phyloP scores from a whole-genome alignment of 441 rosid species.

The Erodium texanum region DNA sequence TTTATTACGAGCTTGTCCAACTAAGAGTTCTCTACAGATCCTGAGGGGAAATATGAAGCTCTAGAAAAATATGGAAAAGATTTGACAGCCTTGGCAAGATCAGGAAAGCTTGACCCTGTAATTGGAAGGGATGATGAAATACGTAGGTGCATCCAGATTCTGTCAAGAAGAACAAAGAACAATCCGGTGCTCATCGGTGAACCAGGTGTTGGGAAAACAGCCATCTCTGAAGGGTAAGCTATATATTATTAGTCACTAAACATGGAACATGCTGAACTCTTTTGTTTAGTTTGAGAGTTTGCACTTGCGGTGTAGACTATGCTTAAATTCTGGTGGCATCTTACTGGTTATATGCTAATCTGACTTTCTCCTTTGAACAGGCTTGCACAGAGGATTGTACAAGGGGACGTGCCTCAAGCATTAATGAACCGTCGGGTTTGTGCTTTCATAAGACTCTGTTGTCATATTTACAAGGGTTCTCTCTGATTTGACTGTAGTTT shows the following conservation, averaged over 20 bases:
- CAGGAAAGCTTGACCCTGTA: constrained; percentile 89
- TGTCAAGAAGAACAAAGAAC: constrained; percentile 88
- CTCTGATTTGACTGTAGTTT: neutral
- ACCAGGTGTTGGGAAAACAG: constrained; percentile 99
- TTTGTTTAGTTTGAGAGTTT: too few species aligned
- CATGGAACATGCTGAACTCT: too few species aligned
- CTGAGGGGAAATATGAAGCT: constrained; percentile 97
- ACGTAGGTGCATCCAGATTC: constrained; percentile 78
- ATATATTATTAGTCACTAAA: too few species aligned
- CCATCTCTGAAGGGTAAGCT: constrained; percentile 99
- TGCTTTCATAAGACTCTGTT: too few species aligned
- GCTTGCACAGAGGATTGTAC: constrained; percentile 96
- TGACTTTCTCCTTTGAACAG: constrained; percentile 36
- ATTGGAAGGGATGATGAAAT: constrained; percentile 90
- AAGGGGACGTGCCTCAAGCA: constrained; percentile 98
- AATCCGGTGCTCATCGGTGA: constrained; percentile 99
- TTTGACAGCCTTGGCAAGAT: constrained; percentile 89
- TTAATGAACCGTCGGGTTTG: constrained; percentile 88
- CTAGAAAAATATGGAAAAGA: constrained; percentile 95
- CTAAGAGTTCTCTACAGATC: constrained; percentile 43
- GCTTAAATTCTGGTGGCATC: neutral
- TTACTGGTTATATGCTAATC: neutral
- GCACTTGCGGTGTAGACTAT: too few species aligned
- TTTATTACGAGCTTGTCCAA: constrained; percentile 4
- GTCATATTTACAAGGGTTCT: neutral